phyloP scores from a whole-genome alignment of 169 alveolate genomes.

The Cyclospora cayetanensis region DNA sequence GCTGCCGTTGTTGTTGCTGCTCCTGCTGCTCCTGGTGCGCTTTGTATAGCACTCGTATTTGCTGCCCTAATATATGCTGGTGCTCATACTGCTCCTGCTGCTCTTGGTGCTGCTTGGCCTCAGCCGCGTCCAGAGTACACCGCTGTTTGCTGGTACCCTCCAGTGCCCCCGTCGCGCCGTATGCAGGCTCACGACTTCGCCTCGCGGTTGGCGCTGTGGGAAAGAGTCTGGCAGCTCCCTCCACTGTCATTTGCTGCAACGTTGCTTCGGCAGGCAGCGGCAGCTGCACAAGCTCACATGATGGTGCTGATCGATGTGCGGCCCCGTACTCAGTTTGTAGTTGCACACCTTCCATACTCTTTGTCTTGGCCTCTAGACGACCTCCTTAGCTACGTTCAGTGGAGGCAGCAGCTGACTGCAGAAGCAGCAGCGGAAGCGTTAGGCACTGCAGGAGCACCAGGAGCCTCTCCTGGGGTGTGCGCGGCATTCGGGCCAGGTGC shows the following conservation, averaged over 20 bases:
- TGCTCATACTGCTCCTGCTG: constrained; percentile 4
- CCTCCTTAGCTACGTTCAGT: not conserved
- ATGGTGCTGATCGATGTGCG: not conserved
- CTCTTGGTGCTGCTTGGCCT: not conserved
- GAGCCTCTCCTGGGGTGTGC: too few relatives aligned
- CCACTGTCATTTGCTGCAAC: not conserved
- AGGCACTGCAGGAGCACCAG: not conserved
- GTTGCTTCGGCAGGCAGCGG: constrained; percentile 10
- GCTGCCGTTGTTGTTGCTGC: too few relatives aligned
- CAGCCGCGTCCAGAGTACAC: not conserved
- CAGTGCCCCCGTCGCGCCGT: not conserved
- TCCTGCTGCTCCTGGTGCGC: too few relatives aligned
- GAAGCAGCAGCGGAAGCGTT: not conserved
- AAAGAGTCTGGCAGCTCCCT: not conserved
- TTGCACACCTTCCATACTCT: not conserved
- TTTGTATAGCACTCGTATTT: too few relatives aligned
- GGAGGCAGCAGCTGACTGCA: not conserved
- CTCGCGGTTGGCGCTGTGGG: not conserved
- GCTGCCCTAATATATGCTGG: too few relatives aligned
- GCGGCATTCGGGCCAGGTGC: too few relatives aligned
- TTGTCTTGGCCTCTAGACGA: not conserved
- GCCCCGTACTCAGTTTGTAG: not conserved
- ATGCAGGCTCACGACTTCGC: not conserved
- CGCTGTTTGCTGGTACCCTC: not conserved
- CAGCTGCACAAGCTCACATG: constrained; percentile 1